Evolutionary conservation across 164 flowering plant species (phyloP), one percentile per base, ranked within the genome.

Genomic region (Paratinospora sagittata): DNA sequence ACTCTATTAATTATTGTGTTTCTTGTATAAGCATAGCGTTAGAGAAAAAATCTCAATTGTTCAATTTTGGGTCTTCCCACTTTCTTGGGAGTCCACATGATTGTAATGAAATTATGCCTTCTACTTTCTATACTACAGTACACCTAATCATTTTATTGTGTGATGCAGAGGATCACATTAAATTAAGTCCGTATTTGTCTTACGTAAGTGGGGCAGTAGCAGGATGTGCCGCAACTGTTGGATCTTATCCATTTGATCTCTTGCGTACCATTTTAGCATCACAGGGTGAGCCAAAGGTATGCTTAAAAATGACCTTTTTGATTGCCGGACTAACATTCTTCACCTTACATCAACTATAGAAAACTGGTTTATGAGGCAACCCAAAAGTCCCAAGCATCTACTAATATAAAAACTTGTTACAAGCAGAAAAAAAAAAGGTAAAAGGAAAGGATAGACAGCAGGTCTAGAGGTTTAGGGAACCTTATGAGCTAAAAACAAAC

Each of bases 211-310:
- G 99, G 41, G 92, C 92, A 76, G 73, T 91, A 73, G 97, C 97
- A 19, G 99, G 99, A 16, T 92, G 96, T 84, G 99, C 96, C 41
- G 99, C 99, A 71, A 92, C 97, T 11, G 77, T 95, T 74, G 99
- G 97, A 71, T 87, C 99, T 63, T 95, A 92, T 82, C 99, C 97
- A 67, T 95, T 95, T 85, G 99, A 95, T 85, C 96, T 92, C 71
- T 26, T 92, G 55, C 82, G 99, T 63, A 95, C 97, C 70, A 84
- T 95, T 76, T 82, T 95, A 76, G 99, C 99, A 33, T 95, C 99
- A 61, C 99, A 95, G 73, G 99, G 98, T 24, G 99, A 95, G 79
- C 99, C 99, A n/a, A 95, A 89, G 98, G 99, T 93, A 81, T 70
- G 49, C 24, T 45, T 62, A 36, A 27, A 9, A 37, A 33, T 16